phyloP scores from a whole-genome alignment of 257 asterid genomes.

The Catharanthus roseus region DNA sequence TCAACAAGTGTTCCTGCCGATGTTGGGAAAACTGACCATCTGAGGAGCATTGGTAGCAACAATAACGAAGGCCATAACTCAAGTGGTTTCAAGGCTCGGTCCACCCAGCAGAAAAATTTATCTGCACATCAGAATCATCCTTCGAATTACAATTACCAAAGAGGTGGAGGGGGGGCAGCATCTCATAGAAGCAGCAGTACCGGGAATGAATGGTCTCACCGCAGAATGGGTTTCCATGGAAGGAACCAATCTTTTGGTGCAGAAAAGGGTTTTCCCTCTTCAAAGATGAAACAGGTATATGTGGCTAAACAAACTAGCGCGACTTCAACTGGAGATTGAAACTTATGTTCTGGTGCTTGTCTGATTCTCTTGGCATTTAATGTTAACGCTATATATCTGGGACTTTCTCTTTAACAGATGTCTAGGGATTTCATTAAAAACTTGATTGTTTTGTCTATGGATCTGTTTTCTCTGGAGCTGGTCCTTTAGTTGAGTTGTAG shows the following conservation, averaged over 20 bases:
- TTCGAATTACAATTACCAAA: conserved; percentile 44
- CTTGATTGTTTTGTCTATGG: conserved; percentile 6
- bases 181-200: conserved; percentile 51
- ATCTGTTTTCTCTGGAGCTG: no score
- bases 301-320: conserved; percentile 72
- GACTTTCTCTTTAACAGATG: not conserved
- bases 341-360: conserved; percentile 9
- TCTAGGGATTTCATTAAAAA: not conserved
- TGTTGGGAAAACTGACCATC: conserved; percentile 29
- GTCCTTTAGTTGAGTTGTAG: conserved; percentile 7
- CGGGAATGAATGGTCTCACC: conserved; percentile 65
- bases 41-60: conserved; percentile 20
- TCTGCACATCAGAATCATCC: conserved; percentile 40
- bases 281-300: conserved; percentile 78
- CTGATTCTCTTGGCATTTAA: not conserved
- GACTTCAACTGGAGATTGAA: conserved; percentile 41
- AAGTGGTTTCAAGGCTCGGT: conserved; percentile 34
- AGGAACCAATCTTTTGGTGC: conserved; percentile 53
- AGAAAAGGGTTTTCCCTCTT: conserved; percentile 49
- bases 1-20: conserved; percentile 35
- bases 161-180: conserved; percentile 38
- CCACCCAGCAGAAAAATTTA: conserved; percentile 42
- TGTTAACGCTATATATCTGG: conserved; percentile 5
- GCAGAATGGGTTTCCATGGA: conserved; percentile 72
- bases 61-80: conserved; percentile 32